A percentile compares a stretch with the other conserved stretches of the same genome.
phyloP scores from a whole-genome alignment of 352 stramenopile species.

The Achlya hypogyna region DNA sequence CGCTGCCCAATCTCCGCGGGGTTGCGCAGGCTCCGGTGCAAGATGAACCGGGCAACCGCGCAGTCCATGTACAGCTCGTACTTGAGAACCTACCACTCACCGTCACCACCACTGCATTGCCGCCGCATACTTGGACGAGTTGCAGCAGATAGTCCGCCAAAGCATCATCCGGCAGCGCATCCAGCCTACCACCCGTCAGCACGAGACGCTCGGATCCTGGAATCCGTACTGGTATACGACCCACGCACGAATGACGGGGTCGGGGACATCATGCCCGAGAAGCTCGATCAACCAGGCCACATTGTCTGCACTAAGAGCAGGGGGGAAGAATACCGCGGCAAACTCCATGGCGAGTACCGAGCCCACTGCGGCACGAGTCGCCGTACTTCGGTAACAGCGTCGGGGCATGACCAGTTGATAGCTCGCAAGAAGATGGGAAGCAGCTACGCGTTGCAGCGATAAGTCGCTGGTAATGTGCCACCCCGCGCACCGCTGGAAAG shows the following conservation, averaged over 20 bases:
- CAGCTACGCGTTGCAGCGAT: not conserved
- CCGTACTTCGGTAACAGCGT: not conserved
- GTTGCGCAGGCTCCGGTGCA: constrained; percentile 62
- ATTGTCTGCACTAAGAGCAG: not conserved
- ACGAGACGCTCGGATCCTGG: not conserved
- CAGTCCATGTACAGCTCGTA: constrained; percentile 77
- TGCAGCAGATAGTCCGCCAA: constrained; percentile 74
- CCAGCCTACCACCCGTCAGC: constrained; percentile 24
- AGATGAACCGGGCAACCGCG: constrained; percentile 56
- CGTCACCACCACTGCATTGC: too few species aligned
- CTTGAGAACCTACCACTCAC: constrained; percentile 50
- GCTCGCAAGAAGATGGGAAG: not conserved
- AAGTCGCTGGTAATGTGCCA: not conserved
- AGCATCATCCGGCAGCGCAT: constrained; percentile 70
- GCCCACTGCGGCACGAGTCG: not conserved
- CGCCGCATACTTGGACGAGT: constrained; percentile 49
- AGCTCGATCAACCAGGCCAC: not conserved
- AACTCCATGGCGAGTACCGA: too few species aligned
- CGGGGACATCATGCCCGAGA: not conserved
- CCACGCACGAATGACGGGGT: not conserved
- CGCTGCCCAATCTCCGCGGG: constrained; percentile 67
- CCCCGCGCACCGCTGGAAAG: not conserved
- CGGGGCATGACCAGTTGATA: not conserved
- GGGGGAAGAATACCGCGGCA: too few species aligned
- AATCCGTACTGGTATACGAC: not conserved